Base-by-base conservation (phyloP, 2,329 filamentous ascomycete genomes). In the Verticillium albo-atrum region DNA sequence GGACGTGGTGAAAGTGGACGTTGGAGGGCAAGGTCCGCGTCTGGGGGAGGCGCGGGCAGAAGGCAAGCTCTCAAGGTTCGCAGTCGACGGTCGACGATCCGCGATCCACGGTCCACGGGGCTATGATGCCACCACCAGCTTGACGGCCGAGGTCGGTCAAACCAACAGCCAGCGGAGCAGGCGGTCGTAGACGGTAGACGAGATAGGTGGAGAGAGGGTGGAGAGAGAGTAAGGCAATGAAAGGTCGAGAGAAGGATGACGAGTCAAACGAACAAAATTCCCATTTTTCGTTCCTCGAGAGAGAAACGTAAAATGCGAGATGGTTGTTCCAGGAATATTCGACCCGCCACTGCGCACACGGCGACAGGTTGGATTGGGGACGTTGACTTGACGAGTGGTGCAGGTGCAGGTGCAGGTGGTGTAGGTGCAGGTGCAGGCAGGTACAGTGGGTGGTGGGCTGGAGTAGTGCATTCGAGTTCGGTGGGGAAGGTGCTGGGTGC, bases 1-100 rank as follows among this genome's bases (percentile, higher is more conserved):
- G 64, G 61, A 60, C 58, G 61, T 60, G 62, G 37, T 63, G 59
- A 64, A 58, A 57, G 57, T 61, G 57, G 63, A 58, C 55, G 54
- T 37, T 51, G 28, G 42, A 4, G 9, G 51, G 50, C 27, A 59
- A 56, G 55, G 35, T 30, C 23, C 15, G 54, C n/a, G 59, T 58
- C 28, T 27, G 42, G 54, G 55, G 47, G 32, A 56, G 54, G 32
- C 10, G 30, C 30, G 34, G 26, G 42, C 23, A 37, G 20, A 57
- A 17, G 32, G 50, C 28, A 61, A 37, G 27, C 47, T 35, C 12
- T 25, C 28, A 56, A 32, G 35, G 42, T 47, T 20, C 42, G 25
- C 35, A n/a, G n/a, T n/a, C n/a, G n/a, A n/a, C n/a, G n/a, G n/a
- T n/a, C n/a, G n/a, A n/a, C n/a, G n/a, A n/a, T n/a, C n/a, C n/a